Conservation (phyloP, 2,329 filamentous ascomycete species). For the Fusarium haematococcum region DNA sequence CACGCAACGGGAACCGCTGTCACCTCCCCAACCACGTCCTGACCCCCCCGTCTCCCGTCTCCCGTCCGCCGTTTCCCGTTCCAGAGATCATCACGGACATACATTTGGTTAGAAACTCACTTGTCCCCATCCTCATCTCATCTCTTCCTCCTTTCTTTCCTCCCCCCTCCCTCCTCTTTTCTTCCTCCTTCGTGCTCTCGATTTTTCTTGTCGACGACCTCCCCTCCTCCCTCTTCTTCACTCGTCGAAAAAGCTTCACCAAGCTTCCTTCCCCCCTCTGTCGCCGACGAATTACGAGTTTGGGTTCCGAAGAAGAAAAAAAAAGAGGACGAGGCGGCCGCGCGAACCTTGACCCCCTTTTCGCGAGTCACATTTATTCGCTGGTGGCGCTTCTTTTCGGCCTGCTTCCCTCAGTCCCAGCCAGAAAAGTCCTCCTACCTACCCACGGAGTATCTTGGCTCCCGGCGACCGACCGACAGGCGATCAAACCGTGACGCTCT, state of each 20-base stretch:
- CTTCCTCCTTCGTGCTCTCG: conserved; percentile 19
- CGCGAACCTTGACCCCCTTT: conserved; percentile 14
- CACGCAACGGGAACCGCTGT: conserved; percentile 43
- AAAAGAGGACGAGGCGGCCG: conserved; percentile 29
- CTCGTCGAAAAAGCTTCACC: conserved; percentile 25
- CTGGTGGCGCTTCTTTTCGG: conserved; percentile 7
- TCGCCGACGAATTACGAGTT: conserved; percentile 34
- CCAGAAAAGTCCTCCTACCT: background rate
- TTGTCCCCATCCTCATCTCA: conserved; percentile 29
- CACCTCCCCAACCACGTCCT: conserved; percentile 42
- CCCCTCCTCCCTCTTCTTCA: conserved; percentile 13
- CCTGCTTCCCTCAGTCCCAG: conserved; percentile 8
- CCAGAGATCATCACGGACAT: conserved; percentile 43
- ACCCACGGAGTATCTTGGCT: conserved; percentile 11
- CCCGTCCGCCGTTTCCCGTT: conserved; percentile 43
- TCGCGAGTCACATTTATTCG: conserved; percentile 15
- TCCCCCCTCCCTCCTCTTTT: conserved; percentile 27
- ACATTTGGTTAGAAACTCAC: conserved; percentile 23
- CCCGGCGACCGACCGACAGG: conserved; percentile 14
- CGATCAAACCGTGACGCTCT: conserved; percentile 34
- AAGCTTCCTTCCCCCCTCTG: conserved; percentile 2
- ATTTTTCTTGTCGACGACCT: conserved; percentile 22
- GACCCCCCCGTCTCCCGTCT: conserved; percentile 38
- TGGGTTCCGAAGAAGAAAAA: conserved; percentile 1
- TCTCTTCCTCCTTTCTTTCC: conserved; percentile 29